Base-by-base conservation (phyloP, 805 yeast species). In the Millerozyma miso region DNA sequence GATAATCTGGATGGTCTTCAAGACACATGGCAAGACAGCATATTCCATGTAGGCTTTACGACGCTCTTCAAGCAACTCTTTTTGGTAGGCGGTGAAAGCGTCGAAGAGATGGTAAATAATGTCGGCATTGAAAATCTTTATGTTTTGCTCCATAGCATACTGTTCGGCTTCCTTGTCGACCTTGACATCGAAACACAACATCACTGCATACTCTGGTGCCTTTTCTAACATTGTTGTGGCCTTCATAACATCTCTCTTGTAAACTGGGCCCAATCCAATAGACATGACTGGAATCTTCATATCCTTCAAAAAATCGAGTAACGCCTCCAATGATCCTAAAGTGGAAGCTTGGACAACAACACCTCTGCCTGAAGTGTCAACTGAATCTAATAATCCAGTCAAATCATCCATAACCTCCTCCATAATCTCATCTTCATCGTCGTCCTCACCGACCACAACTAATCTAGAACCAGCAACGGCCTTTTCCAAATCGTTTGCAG, bases 271-370 rank as follows among this genome's bases (percentile, higher is more conserved):
- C 62, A 93, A 77, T 42, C 97, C 96, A 60, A 93, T 90, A 31
- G 97, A 86, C 97, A 91, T 89, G 31, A 93, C 99, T 16, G 99
- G 99, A 67, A 93, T 93, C 77, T 93, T 93, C 97, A 90, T 88
- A 58, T 88, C 96, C 70, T 91, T 91, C 65, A 93, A 79, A 88
- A 93, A 93, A 67, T 91, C 98, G 50, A 93, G 77, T 53, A 93
- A 73, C 3, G 99, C 99, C 73, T 93, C 99, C 58, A 93, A 74
- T 35, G 99, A 90, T 77, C 99, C 99, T 60, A 93, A 79, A 16
- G 99, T 93, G 4, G 97, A 89, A 1, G 99, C 97, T 73, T 93
- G 99, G 37, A 93, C 99, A 55, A 89, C 88, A 43, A 93, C 99
- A 80, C 99, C 99, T 62, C 80, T 81, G 59, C 99, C 99, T 37